Percentiles rank a stretch among this genome's conserved stretches.
Evolutionary conservation across 345 rosid genomes (phyloP).

Genomic region (Rhodomyrtus tomentosa): DNA sequence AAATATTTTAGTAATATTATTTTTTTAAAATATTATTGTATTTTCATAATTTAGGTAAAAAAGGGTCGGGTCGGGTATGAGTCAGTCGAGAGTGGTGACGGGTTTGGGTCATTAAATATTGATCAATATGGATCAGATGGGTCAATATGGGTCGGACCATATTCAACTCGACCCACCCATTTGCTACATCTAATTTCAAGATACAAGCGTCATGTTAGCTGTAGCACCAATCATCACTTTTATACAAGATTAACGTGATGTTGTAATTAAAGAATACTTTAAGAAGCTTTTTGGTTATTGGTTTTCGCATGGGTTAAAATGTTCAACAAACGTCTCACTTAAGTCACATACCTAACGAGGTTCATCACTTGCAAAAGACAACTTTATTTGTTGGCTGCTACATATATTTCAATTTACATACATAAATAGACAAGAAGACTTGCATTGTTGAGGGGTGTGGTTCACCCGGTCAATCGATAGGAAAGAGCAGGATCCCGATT

Average conservation of each 20-base stretch:
- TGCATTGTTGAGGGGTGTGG: not conserved
- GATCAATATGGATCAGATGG: no score
- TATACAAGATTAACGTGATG: not conserved
- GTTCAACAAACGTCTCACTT: not conserved
- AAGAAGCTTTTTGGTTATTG: not conserved
- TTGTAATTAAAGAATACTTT: not conserved
- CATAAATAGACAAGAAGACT: not conserved
- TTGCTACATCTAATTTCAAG: no score
- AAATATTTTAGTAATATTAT: no score
- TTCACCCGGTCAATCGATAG: no score
- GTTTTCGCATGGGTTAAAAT: not conserved
- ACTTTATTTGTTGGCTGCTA: not conserved
- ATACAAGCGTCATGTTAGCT: not conserved
- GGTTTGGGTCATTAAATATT: no score
- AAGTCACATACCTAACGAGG: not conserved
- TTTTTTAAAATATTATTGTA: no score
- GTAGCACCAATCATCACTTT: not conserved
- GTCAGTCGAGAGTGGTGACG: no score
- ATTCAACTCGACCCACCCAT: no score
- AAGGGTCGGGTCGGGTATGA: no score
- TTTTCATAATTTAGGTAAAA: no score
- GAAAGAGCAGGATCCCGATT: no score
- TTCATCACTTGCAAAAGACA: not conserved
- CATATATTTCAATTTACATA: not conserved
- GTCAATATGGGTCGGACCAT: no score